Evolutionary conservation across 2,329 filamentous ascomycete genomes (phyloP).

Genomic region (Colletotrichum aenigma): DNA sequence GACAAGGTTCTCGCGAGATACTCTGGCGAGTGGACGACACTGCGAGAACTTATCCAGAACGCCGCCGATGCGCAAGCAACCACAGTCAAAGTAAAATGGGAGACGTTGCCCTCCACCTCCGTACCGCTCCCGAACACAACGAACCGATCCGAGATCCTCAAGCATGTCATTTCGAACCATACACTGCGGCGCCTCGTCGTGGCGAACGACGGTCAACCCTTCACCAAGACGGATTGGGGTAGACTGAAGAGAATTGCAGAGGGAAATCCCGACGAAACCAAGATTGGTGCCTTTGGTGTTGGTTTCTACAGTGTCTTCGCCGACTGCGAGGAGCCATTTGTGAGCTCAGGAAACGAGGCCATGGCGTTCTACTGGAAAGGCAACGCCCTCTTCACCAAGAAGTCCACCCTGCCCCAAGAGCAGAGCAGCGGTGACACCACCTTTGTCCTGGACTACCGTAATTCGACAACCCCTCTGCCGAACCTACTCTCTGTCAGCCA

Average conservation of each 20-base stretch:
- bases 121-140: constrained; percentile 72
- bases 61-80: constrained; percentile 95
- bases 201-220: constrained; percentile 88
- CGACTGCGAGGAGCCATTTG: constrained; percentile 96
- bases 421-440: constrained; percentile 75
- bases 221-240: constrained; percentile 90
- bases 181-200: constrained; percentile 88
- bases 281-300: constrained; percentile 97
- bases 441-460: constrained; percentile 95
- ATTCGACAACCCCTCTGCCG: constrained; percentile 83
- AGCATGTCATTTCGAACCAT: constrained; percentile 84
- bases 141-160: constrained; percentile 74
- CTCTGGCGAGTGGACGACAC: constrained; percentile 89
- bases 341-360: constrained; percentile 88
- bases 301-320: constrained; percentile 99
- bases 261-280: constrained; percentile 97
- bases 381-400: constrained; percentile 94
- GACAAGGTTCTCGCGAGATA: constrained; percentile 97
- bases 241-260: constrained; percentile 97
- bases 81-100: constrained; percentile 88
- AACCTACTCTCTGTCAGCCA: constrained; percentile 86
- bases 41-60: constrained; percentile 96
- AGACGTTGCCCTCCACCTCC: constrained; percentile 82
- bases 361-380: constrained; percentile 99
- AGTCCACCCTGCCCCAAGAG: constrained; percentile 73